Evolutionary conservation across 345 rosid genomes (phyloP), one percentile per base, ranked within the genome.

Genomic region (Raphanus raphanistrum): DNA sequence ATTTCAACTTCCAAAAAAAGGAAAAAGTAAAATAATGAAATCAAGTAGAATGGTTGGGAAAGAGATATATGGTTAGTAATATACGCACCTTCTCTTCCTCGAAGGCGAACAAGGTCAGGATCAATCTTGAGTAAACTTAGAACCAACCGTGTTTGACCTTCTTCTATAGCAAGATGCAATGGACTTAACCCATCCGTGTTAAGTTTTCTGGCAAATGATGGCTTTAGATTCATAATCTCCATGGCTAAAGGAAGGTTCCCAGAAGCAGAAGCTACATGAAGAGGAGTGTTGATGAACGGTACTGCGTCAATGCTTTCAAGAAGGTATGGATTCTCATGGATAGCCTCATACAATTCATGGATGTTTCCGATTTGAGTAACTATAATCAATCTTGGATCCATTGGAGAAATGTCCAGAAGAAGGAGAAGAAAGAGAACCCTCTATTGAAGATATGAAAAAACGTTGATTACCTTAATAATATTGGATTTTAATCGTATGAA

Each of bases 151-250:
- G 27, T 43, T 6, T 82, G 68, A 4, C 74, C 45, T 29, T 76
- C 66, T 8, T 68, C 76, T 32, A 84, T 11, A 4, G 85, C 87
- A 13, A 84, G 59, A 32, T 84, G 84, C 41, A 84, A 35, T 2
- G 85, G 84, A 29, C 72, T 84, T 6, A 60, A 72, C 1, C 87
- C 84, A 0, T 43, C 12, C 13, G 33, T 72, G 71, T 81, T 83
- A n/a, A 75, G 78, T 65, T 84, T 86, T 54, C 66, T 75, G n/a
- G 81, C 76, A 58, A 84, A 82, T 21, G 82, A 86, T 26, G 86
- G 87, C 54, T 55, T 80, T 29, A 84, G 66, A 32, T 73, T 78
- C 74, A 80, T 73, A 5, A 84, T 43, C 67, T 86, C 84, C 78
- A 52, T 25, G 13, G 84, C 79, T 21, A 68, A 82, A n/a, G 70